Evolutionary conservation across 1,284 basidiomycete species (phyloP).

Genomic region (Tylopilus orsonianus): DNA sequence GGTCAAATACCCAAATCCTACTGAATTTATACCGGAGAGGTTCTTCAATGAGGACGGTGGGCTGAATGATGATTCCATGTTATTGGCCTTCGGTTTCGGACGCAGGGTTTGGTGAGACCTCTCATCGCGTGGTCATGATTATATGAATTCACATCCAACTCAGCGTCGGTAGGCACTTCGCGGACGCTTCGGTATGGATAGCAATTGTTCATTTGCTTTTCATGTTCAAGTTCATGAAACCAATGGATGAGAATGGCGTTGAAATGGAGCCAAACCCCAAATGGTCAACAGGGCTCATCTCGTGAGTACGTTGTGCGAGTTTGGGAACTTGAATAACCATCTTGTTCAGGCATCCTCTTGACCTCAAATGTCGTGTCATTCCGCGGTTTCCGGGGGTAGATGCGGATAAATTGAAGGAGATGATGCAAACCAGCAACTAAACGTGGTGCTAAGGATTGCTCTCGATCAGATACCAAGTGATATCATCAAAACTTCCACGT

Average conservation of each 20-base stretch:
- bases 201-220: conserved; percentile 33
- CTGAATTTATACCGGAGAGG: conserved; percentile 31
- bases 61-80: conserved; percentile 29
- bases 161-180: conserved; percentile 31
- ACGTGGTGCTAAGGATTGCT: background rate
- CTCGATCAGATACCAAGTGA: background rate
- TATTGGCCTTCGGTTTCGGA: conserved; percentile 32
- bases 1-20: conserved; percentile 26
- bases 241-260: conserved; percentile 25
- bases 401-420: conserved; percentile 14
- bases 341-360: conserved; percentile 28
- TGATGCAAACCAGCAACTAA: conserved; percentile 13
- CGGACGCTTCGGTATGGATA: conserved; percentile 34
- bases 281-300: conserved; percentile 32
- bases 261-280: conserved; percentile 29
- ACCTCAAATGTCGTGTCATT: conserved; percentile 30
- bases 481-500: background rate
- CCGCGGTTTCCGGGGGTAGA: conserved; percentile 21
- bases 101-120: conserved; percentile 30
- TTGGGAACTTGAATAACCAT: conserved; percentile 3
- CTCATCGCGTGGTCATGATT: background rate
- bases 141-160: conserved; percentile 3
- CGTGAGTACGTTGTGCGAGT: conserved; percentile 20
- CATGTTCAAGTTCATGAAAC: conserved; percentile 33
- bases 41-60: conserved; percentile 27